These are phyloP conservation scores for Staphylotrichum tortipilum DNA, from an alignment of 495 filamentous ascomycete species.

Conservation along the genomic window DNA sequence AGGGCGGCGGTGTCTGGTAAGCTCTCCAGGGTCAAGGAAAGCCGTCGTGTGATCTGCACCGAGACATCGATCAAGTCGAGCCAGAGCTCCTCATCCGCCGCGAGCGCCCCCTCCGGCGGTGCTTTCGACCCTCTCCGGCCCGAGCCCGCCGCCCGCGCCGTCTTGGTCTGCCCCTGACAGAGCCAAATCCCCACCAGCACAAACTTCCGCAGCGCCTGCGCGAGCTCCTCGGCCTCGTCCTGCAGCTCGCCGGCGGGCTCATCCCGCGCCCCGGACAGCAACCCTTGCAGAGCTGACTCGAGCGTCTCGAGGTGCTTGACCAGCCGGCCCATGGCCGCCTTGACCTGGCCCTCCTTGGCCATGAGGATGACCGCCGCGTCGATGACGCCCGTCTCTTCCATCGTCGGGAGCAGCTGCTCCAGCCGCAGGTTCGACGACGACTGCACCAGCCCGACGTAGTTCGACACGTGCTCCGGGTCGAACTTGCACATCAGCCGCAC, in stretches of 20 bases:
- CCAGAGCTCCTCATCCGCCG: constrained; percentile 77
- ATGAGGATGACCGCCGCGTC: constrained; percentile 90
- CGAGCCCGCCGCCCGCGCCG: constrained; percentile 23
- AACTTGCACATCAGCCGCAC: constrained; percentile 83
- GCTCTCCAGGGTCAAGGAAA: constrained; percentile 29
- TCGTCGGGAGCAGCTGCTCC: constrained; percentile 70
- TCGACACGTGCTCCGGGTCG: constrained; percentile 71
- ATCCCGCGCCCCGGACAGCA: constrained; percentile 45
- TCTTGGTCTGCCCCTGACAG: constrained; percentile 81
- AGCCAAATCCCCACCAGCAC: constrained; percentile 88
- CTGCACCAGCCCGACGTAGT: constrained; percentile 71
- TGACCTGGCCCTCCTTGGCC: constrained; percentile 78
- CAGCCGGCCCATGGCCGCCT: constrained; percentile 75
- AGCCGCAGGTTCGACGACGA: constrained; percentile 73
- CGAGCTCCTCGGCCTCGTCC: constrained; percentile 48
- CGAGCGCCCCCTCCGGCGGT: constrained; percentile 52
- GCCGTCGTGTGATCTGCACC: constrained; percentile 66
- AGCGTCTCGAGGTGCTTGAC: constrained; percentile 68
- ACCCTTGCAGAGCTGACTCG: constrained; percentile 66
- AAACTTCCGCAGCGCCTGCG: constrained; percentile 79
- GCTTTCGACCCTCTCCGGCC: constrained; percentile 36
- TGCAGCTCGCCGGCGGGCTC: constrained; percentile 42
- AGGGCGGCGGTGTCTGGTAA: not conserved
- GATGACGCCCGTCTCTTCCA: constrained; percentile 82
- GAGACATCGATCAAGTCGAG: constrained; percentile 79